Percentiles rank a stretch among this genome's conserved stretches.
These are phyloP conservation scores for Mangifera indica DNA, from an alignment of 345 rosid species.

Conservation along the genomic window DNA sequence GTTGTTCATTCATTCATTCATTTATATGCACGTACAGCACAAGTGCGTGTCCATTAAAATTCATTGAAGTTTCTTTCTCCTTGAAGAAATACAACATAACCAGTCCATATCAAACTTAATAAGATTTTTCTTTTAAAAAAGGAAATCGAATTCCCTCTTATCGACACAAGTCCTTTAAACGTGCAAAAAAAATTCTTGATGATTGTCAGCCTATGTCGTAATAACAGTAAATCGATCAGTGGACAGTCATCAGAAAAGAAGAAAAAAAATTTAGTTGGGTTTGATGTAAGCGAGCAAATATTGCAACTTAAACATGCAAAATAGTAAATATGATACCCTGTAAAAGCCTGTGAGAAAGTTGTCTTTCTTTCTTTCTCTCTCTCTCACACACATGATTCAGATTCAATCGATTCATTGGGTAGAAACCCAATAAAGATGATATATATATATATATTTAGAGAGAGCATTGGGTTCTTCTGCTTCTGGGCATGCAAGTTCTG, in stretches of 20 bases:
- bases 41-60: no score
- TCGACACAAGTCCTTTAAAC: no score
- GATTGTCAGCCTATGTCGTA: no score
- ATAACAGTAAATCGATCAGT: neutral
- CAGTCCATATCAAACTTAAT: no score
- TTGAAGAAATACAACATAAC: no score
- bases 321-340: slow-evolving; percentile 7
- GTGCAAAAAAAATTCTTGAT: no score
- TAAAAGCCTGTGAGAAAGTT: slow-evolving; percentile 17
- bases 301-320: neutral
- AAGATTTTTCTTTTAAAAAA: no score
- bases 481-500: slow-evolving; percentile 5
- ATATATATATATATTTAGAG: neutral
- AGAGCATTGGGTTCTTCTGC: neutral
- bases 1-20: no score
- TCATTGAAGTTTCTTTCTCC: no score
- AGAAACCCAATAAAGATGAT: slow-evolving; percentile 23
- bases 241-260: no score
- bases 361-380: neutral
- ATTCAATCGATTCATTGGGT: neutral
- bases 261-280: neutral
- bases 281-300: neutral
- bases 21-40: no score
- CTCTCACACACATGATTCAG: neutral
- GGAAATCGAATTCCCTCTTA: no score